Evolutionary conservation across 1,284 basidiomycete genomes (phyloP), one percentile per base, ranked within the genome.

Genomic region (Tausonia pullulans): DNA sequence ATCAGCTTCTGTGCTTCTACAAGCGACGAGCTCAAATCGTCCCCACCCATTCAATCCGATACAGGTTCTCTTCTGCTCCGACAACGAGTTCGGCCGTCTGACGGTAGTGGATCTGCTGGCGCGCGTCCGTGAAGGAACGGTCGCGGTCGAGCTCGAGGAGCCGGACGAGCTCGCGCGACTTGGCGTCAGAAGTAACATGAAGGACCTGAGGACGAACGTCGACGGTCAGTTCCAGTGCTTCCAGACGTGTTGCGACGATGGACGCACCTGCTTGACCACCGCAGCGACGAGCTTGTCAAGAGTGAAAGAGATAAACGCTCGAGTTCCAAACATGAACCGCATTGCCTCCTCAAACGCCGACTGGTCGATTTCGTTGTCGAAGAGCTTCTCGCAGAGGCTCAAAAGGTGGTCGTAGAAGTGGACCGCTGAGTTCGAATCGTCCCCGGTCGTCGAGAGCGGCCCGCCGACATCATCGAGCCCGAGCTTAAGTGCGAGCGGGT

Each of bases 311-410:
- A 87, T 87, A 75, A 90, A 95, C 71, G 92, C 93, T 81, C 91
- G 88, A 69, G 87, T 94, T 46, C 91, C 90, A 79, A 95, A 98
- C 82, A 98, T 94, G 83, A 90, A 91, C 67, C 96, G 80, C 81
- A 96, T 85, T 71, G 91, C 88, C 74, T 98, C 95, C 74, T 98
- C 96, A 72, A 92, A 98, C 16, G 86, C 85, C 43, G 82, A 79
- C 72, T 87, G 88, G 76, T 98, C 95, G 68, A 98, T 81, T 72
- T 98, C 93, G 67, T 84, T 87, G 71, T 93, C 90, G 72, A 98
- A 97, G 59, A 95, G 76, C 79, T 90, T 90, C 77, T 96, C 93
- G 74, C 88, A 90, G 14, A 91, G 86, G 67, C 88, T 90, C 54
- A 98, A 80, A 56, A 96, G 81, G 71, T 94, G 92, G 76, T 85